Evolutionary conservation across 441 rosid species (phyloP), one percentile per base, ranked within the genome.

Genomic region (Gossypium trilobum): DNA sequence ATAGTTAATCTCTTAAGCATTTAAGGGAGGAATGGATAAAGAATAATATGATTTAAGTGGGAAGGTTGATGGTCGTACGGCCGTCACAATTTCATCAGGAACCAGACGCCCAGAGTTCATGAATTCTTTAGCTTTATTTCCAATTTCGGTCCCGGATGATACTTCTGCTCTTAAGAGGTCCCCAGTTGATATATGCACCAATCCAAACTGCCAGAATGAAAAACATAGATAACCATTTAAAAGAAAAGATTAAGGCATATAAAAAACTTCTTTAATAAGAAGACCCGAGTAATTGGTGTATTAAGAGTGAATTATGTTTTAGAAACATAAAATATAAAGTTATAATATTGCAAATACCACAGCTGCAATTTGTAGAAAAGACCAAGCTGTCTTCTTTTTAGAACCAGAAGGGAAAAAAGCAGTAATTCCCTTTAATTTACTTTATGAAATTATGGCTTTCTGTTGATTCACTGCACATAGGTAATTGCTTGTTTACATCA

Each of bases 171-270:
- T 88, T 71, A 91, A 80, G 14, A 94, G 82, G 81, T 94, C 98
- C 42, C 98, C 97, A 7, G 96, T 88, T 66, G 98, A 94, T 83
- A 94, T 82, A 79, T 94, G 97, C 59, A 94, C 89, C 84, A 91
- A 80, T 72, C 97, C 96, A 75, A 87, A 94, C 98, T 25, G 29
- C 51, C 4, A 11, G 51, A 0, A 11, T 94, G 89, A 68, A 58
- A 51, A 19, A 5, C 7, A 14, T 22, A 70, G 54, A 36, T 54
- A 33, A 56, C 31, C 25, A 58, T 52, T 56, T 29, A 19, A 48
- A 17, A 0, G 50, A 44, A 69, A 2, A 31, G 62, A 17, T 7
- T 31, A 2, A 17, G 73, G 62, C 61, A 27, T 14, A 17, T 11
- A 8, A 68, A 4, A 14, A 68, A 52, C 31, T 11, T 55, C 25